Percentiles rank a stretch among this genome's conserved stretches.
These are phyloP conservation scores for Neurospora tetraspora DNA, from an alignment of 495 filamentous ascomycete genomes.

Conservation along the genomic window DNA sequence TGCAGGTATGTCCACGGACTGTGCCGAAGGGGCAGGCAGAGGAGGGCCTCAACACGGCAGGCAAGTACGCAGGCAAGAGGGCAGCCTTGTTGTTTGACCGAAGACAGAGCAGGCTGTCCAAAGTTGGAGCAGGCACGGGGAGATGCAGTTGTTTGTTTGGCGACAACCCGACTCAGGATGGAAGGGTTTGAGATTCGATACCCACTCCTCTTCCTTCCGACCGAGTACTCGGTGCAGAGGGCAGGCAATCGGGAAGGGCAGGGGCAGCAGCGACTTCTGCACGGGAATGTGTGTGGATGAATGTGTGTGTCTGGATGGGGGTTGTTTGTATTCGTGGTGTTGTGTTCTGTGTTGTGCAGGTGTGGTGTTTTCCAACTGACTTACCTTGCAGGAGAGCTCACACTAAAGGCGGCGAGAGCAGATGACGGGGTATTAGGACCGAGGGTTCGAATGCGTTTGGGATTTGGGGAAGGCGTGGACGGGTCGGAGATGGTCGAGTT, in stretches of 20 bases:
- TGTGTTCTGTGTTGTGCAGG: not conserved
- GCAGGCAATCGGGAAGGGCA: not conserved
- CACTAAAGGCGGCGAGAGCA: not conserved
- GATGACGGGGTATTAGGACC: not conserved
- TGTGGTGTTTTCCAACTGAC: not conserved
- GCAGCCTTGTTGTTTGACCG: not conserved
- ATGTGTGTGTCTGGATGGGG: not conserved
- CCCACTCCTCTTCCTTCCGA: not conserved
- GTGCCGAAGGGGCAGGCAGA: not conserved
- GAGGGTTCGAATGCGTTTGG: not conserved
- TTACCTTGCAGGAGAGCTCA: not conserved
- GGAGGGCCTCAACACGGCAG: not conserved
- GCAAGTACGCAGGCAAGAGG: not conserved
- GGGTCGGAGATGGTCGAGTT: slow-evolving; percentile 6
- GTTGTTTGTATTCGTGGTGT: not conserved
- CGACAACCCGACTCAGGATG: not conserved
- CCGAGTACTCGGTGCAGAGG: not conserved
- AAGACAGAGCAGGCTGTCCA: not conserved
- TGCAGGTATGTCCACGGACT: not conserved
- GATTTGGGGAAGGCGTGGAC: slow-evolving; percentile 5
- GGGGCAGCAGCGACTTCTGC: not conserved
- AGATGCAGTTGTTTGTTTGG: not conserved
- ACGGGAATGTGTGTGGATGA: not conserved
- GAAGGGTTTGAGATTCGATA: not conserved
- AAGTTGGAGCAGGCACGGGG: not conserved